phyloP scores from a whole-genome alignment of 2,329 filamentous ascomycete species.

The Fusarium begoniae region DNA sequence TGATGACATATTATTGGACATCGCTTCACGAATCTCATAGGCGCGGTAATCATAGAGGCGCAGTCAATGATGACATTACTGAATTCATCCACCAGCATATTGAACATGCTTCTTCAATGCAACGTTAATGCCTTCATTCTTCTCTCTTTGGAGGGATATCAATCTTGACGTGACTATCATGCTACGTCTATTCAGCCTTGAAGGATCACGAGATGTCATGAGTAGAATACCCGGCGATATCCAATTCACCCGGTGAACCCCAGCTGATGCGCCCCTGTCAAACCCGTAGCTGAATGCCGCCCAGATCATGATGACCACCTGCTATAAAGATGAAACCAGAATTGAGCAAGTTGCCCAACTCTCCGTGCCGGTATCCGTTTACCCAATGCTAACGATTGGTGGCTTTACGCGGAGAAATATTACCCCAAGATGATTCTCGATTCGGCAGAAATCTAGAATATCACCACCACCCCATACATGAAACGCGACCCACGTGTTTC shows the following conservation, averaged over 20 bases:
- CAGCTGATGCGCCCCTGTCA: background rate
- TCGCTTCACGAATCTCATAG: background rate
- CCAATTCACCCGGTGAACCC: background rate
- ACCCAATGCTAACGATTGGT: background rate
- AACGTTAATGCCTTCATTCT: background rate
- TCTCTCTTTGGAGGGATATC: background rate
- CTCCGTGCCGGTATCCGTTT: background rate
- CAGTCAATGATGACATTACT: background rate
- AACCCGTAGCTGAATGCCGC: background rate
- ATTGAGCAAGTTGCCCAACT: background rate
- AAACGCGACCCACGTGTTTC: background rate
- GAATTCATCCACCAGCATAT: background rate
- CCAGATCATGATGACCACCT: background rate
- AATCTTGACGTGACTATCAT: background rate
- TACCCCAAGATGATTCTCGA: background rate
- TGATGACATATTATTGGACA: rapidly evolving
- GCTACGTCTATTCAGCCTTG: background rate
- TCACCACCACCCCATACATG: background rate
- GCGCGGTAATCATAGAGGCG: background rate
- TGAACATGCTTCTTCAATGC: background rate
- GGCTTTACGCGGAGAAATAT: slow-evolving; percentile 3
- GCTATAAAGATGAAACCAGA: background rate
- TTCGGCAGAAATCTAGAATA: slow-evolving; percentile 11
- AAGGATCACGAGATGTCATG: background rate
- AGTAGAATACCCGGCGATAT: background rate